Conservation (phyloP, 257 asterid genomes). For the Paulownia fortunei region DNA sequence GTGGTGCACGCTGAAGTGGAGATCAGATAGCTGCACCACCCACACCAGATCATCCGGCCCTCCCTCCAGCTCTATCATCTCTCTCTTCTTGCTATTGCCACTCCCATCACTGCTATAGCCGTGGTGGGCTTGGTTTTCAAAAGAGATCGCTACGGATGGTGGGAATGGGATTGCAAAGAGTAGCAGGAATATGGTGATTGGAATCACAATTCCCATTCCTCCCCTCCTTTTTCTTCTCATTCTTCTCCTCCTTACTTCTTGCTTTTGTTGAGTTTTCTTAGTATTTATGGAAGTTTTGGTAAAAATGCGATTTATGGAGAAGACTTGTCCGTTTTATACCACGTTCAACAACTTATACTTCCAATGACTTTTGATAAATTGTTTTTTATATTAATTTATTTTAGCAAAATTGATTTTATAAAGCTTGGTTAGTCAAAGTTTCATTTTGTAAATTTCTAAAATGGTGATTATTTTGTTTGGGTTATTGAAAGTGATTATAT, state of each 20-base stretch:
- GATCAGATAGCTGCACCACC: slow-evolving; percentile 98
- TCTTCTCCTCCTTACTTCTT: background rate
- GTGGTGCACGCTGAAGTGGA: slow-evolving; percentile 92
- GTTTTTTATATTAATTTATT: background rate
- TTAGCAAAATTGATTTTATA: background rate
- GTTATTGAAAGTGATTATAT: background rate
- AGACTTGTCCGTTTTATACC: background rate
- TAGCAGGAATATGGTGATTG: slow-evolving; percentile 38
- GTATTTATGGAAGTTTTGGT: background rate
- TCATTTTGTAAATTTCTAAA: no score
- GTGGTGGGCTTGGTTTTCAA: background rate
- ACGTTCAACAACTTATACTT: background rate
- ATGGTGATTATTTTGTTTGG: background rate
- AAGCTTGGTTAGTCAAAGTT: background rate
- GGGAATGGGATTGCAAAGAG: slow-evolving; percentile 38
- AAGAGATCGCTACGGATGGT: slow-evolving; percentile 25
- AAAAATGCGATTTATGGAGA: background rate
- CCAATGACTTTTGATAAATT: background rate
- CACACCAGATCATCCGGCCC: slow-evolving; percentile 87
- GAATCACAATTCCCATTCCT: slow-evolving; percentile 35
- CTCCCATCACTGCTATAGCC: slow-evolving; percentile 12
- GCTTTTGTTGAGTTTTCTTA: background rate
- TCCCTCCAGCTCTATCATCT: slow-evolving; percentile 47
- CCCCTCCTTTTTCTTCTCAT: background rate
- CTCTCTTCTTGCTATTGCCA: slow-evolving; percentile 35